phyloP scores from a whole-genome alignment of 2,329 filamentous ascomycete genomes.

The Didymella lethalis region DNA sequence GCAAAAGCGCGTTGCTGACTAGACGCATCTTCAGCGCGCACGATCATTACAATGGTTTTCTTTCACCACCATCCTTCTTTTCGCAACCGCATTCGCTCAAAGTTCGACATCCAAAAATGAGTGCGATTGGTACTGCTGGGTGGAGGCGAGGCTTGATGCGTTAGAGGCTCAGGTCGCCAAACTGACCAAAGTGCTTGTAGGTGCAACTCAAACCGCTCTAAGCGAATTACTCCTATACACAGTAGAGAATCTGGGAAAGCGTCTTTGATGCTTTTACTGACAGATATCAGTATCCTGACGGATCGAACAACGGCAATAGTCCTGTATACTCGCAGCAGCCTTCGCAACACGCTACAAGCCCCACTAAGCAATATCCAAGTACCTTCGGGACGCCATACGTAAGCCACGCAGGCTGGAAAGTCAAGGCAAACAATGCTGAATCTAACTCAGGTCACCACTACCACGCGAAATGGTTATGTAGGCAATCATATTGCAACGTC shows the following conservation, averaged over 20 bases:
- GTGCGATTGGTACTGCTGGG: constrained; percentile 19
- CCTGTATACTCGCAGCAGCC: constrained; percentile 1
- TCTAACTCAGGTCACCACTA: constrained; percentile 4
- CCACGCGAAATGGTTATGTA: neutral
- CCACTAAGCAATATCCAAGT: constrained; percentile 6
- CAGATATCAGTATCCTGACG: neutral
- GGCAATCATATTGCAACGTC: neutral
- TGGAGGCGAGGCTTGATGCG: constrained; percentile 11
- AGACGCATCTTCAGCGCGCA: constrained; percentile 14
- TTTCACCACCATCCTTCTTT: constrained; percentile 17
- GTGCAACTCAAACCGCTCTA: neutral
- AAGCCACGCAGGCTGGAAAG: neutral
- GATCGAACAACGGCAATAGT: neutral
- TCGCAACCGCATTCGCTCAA: constrained; percentile 14
- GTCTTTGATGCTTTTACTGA: neutral
- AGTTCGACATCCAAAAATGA: constrained; percentile 4
- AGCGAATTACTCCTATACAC: neutral
- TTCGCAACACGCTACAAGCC: constrained; percentile 8
- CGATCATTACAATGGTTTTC: constrained; percentile 21
- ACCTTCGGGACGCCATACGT: constrained; percentile 18
- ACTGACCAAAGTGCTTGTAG: constrained; percentile 15
- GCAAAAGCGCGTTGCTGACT: constrained; percentile 15
- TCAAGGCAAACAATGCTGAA: neutral
- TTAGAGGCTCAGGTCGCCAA: constrained; percentile 10
- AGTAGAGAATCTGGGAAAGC: neutral